phyloP scores from a whole-genome alignment of 164 flowering plant genomes.

The Santalum album region DNA sequence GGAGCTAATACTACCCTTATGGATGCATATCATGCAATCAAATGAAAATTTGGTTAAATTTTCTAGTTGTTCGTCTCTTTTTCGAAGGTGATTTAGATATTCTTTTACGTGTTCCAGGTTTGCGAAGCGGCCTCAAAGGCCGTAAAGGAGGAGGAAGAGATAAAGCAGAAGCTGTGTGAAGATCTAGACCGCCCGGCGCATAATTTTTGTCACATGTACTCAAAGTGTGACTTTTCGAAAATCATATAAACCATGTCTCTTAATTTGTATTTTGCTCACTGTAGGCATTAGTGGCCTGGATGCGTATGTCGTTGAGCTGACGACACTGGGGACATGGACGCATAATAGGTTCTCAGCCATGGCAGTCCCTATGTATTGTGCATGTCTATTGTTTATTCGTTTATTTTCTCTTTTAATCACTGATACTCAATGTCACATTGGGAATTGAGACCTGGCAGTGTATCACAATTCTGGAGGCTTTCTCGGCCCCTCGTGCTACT shows the following conservation, averaged over 20 bases:
- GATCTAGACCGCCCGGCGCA: conserved; percentile 74
- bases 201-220: background rate
- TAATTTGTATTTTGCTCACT: no score
- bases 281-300: no score
- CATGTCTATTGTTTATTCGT: no score
- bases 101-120: conserved; percentile 25
- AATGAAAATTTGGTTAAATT: background rate
- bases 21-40: background rate
- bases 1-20: background rate
- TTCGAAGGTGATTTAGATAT: background rate
- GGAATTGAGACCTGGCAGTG: conserved; percentile 23
- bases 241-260: no score
- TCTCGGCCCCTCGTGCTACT: conserved; percentile 15
- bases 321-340: no score
- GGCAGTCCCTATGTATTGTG: no score
- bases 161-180: conserved; percentile 84
- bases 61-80: background rate
- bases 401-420: no score
- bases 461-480: conserved; percentile 14
- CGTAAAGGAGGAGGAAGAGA: conserved; percentile 77
- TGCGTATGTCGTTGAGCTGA: no score
- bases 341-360: no score
- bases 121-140: conserved; percentile 81
- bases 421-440: conserved; percentile 16
- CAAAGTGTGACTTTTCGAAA: no score